These are phyloP conservation scores for Phytopythium montanum DNA, from an alignment of 352 stramenopile species.

Conservation along the genomic window DNA sequence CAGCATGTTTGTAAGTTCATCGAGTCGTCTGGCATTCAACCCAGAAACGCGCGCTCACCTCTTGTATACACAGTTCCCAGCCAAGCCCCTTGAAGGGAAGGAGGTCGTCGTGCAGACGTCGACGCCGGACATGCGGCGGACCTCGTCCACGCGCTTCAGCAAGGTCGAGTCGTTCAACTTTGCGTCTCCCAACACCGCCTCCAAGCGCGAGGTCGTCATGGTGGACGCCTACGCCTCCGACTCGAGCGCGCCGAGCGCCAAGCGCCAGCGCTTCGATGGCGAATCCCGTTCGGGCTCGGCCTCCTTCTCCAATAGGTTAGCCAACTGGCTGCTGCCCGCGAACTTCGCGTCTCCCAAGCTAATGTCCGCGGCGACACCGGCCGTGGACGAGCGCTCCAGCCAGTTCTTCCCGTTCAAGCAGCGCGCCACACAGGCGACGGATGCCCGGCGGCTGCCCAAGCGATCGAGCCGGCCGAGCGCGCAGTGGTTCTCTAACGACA, in stretches of 20 bases:
- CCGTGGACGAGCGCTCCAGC: slow-evolving; percentile 11
- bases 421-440: slow-evolving; percentile 11
- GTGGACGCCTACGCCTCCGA: slow-evolving; percentile 17
- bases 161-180: slow-evolving; percentile 33
- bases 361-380: slow-evolving; percentile 8
- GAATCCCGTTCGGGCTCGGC: background rate
- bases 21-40: background rate
- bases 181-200: slow-evolving; percentile 10
- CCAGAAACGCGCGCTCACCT: background rate
- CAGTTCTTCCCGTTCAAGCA: slow-evolving; percentile 40
- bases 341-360: slow-evolving; percentile 7
- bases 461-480: slow-evolving; percentile 12
- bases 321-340: slow-evolving; percentile 53
- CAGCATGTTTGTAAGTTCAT: background rate
- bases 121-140: slow-evolving; percentile 15
- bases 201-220: slow-evolving; percentile 32
- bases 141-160: slow-evolving; percentile 33
- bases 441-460: slow-evolving; percentile 9
- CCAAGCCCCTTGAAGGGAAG: slow-evolving; percentile 35
- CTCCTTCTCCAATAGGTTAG: slow-evolving; percentile 45
- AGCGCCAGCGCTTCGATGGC: slow-evolving; percentile 41
- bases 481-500: slow-evolving; percentile 56
- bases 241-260: slow-evolving; percentile 19
- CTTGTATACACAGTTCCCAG: slow-evolving; percentile 4
- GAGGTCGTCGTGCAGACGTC: slow-evolving; percentile 30